Evolutionary conservation across 164 flowering plant genomes (phyloP), one percentile per base, ranked within the genome.

Genomic region (Warburgia ugandensis): DNA sequence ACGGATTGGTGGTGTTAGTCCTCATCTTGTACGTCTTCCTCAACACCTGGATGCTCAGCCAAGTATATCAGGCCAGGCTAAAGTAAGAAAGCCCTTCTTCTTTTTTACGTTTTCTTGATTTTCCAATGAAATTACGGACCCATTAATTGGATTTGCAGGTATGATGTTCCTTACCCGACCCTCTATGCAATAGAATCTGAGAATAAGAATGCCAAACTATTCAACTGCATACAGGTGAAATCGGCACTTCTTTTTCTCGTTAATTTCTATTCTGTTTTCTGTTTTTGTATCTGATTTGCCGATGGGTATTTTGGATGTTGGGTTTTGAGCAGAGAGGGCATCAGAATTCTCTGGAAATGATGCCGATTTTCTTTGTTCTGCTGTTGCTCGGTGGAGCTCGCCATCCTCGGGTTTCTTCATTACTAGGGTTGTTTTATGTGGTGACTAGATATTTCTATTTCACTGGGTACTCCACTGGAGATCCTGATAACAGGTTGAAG

Each of bases 171-270:
- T 7, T 78, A 80, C 53, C 96, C 96, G 1, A 72, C 73, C 16
- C 63, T 88, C 8, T 84, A 88, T 48, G 94, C 96, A 2, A 0
- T 37, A 2, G 89, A 84, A 62, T 74, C 94, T 17, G 96, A 88
- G 9, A 88, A 80, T 70, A 88, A 88, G 66, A 82, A 88, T 57
- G 94, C 91, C 16, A 84, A 88, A 62, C 69, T 71, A 69, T 88
- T 84, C 75, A 88, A 88, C 58, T 84, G 96, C 58, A 73, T 88
- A 29, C 96, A 87, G 90, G 96, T 84, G 13, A n/a, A 21, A 6
- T 7, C 16, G 13, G 2, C 0, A 2, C 14, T 53, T 29, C 16
- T 4, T 20, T 5, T 2, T 42, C 11, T 5, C 2, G 10, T 42
- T 29, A 12, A 48, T 13, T 35, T 4, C 39, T 7, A n/a, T 41